These are phyloP conservation scores for Alternaria tenuissima DNA, from an alignment of 2,329 filamentous ascomycete species.

Conservation along the genomic window DNA sequence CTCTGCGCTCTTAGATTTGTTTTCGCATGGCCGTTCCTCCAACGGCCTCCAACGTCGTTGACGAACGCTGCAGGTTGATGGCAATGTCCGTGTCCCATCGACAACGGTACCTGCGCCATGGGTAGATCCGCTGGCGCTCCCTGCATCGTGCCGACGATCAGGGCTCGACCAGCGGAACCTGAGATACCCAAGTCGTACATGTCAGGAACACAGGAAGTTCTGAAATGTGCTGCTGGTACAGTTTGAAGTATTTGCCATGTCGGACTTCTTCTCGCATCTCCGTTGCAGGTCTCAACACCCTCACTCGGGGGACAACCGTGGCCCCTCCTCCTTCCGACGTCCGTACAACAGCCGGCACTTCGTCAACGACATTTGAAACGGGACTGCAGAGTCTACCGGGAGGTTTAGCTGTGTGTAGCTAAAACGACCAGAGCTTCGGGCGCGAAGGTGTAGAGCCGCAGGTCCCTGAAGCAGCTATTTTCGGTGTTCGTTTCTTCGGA, in stretches of 20 bases:
- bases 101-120: conserved; percentile 15
- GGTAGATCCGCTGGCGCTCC: conserved; percentile 15
- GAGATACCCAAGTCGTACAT: neutral
- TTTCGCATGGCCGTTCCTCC: neutral
- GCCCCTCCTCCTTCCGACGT: conserved; percentile 43
- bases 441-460: conserved; percentile 36
- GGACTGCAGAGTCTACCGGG: conserved; percentile 15
- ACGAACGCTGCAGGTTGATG: neutral
- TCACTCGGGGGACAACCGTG: conserved; percentile 23
- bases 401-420: conserved; percentile 20
- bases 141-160: conserved; percentile 13
- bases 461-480: conserved; percentile 27
- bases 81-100: neutral
- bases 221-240: neutral
- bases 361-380: conserved; percentile 29
- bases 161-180: neutral
- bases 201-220: neutral
- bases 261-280: conserved; percentile 23
- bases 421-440: conserved; percentile 24
- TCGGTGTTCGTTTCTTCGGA: conserved; percentile 33
- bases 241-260: neutral
- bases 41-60: neutral
- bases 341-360: conserved; percentile 30
- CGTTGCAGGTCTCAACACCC: conserved; percentile 15
- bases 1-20: neutral